Conservation (phyloP, 495 filamentous ascomycete genomes). For the Gamarada debralockiae region DNA sequence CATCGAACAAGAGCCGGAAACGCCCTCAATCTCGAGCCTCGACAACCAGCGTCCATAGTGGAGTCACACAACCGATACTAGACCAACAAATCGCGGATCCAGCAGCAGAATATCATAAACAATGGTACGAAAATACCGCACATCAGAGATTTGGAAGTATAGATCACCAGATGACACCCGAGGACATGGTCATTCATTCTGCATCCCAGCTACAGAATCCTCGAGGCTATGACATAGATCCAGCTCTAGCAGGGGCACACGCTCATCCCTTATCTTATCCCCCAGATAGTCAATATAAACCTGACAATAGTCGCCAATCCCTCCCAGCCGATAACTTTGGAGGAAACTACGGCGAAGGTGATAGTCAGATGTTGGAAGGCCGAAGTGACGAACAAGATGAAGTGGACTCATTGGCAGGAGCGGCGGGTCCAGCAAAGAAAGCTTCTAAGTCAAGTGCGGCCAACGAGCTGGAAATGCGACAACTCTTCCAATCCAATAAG, state of each 20-base stretch:
- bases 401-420: slow-evolving; percentile 54
- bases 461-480: slow-evolving; percentile 88
- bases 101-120: slow-evolving; percentile 15
- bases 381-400: slow-evolving; percentile 61
- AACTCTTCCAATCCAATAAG: slow-evolving; percentile 72
- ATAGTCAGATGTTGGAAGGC: slow-evolving; percentile 61
- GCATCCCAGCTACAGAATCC: slow-evolving; percentile 51
- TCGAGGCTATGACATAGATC: slow-evolving; percentile 38
- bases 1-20: slow-evolving; percentile 54
- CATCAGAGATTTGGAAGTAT: slow-evolving; percentile 29
- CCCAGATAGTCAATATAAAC: slow-evolving; percentile 13
- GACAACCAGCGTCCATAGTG: slow-evolving; percentile 75
- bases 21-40: slow-evolving; percentile 77
- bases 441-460: slow-evolving; percentile 69
- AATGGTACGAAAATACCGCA: slow-evolving; percentile 43
- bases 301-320: slow-evolving; percentile 36
- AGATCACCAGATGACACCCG: slow-evolving; percentile 48
- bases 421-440: slow-evolving; percentile 52
- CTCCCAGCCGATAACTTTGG: slow-evolving; percentile 48
- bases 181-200: slow-evolving; percentile 61
- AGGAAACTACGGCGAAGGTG: slow-evolving; percentile 57
- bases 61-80: slow-evolving; percentile 60
- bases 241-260: slow-evolving; percentile 28
- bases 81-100: slow-evolving; percentile 48
- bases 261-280: slow-evolving; percentile 28